phyloP scores from a whole-genome alignment of 75 land plant genomes.

The Sequoiadendron giganteum region DNA sequence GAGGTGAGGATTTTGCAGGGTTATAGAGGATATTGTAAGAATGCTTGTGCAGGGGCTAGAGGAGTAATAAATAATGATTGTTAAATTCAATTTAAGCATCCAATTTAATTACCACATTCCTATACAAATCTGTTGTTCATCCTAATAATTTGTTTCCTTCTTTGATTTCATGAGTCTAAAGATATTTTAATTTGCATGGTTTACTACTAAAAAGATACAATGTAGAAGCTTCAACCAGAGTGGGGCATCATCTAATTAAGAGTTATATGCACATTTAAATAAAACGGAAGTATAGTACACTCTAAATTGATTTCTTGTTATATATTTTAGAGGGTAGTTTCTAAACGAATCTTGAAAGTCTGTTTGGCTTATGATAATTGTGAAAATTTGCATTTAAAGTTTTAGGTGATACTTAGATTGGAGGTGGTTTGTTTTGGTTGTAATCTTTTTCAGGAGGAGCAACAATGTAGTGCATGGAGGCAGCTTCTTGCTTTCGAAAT shows the following conservation, averaged over 20 bases:
- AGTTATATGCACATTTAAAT: neutral
- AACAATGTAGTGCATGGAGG: slow-evolving; percentile 94
- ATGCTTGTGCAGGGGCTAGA: neutral
- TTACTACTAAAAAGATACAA: neutral
- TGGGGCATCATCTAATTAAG: neutral
- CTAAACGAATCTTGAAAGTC: neutral
- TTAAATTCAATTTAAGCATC: neutral
- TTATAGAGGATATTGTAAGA: neutral
- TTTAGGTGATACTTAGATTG: neutral
- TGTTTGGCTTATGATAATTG: neutral
- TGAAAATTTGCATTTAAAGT: neutral
- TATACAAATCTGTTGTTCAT: neutral
- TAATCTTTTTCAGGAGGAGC: slow-evolving; percentile 76
- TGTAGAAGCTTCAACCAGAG: neutral
- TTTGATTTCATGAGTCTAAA: neutral
- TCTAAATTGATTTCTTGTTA: neutral
- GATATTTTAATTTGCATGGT: no score
- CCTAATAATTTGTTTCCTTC: neutral
- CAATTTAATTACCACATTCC: neutral
- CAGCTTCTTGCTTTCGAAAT: slow-evolving; percentile 84
- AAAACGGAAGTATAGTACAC: neutral
- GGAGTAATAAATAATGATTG: neutral
- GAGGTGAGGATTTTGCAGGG: neutral
- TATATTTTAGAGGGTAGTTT: neutral
- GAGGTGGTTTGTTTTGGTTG: neutral